Base-by-base conservation (phyloP, 345 rosid species). In the Theobroma cacao region DNA sequence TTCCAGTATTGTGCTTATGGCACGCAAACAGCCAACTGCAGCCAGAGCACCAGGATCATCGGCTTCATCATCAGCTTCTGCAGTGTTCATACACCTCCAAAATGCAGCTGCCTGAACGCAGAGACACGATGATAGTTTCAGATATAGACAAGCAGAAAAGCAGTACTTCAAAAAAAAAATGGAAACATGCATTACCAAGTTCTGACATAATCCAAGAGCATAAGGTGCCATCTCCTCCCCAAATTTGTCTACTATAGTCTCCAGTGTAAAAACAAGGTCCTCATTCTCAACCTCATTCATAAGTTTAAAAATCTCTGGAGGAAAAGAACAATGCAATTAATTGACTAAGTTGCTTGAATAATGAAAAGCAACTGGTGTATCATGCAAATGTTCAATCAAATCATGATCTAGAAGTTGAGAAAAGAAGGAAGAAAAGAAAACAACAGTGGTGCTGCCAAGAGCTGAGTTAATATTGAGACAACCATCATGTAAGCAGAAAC, bases 221-320 rank as follows among this genome's bases (percentile, higher is more conserved):
- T 83, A 92, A 20, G 96, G 96, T 60, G 92, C 91, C 96, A 90
- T 92, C 85, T 92, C 96, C 82, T 92, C 96, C 5, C 96, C 96
- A 84, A 92, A 92, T 78, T 89, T 92, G 85, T 92, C 96, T 20
- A 92, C 96, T 77, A 92, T 86, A 53, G 92, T 92, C 82, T 92
- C 96, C 85, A 92, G 67, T 34, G 96, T 92, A 79, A 90, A 92
- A 60, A 92, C 96, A 78, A 92, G 87, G 76, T 91, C 98, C 91
- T 96, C 99, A 84, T 96, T 96, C 84, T 94, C 99, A 38, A 96
- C 98, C 88, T 96, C 98, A 84, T 93, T 91, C 98, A 96, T 96
- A 55, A 96, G 93, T 84, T 92, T 96, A 79, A 96, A 96, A 85
- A 96, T 91, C 87, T 96, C 99, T 96, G 89, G 82, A 88, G 17